phyloP scores from a whole-genome alignment of 2,329 filamentous ascomycete species.

The Hymenoscyphus fraxineus region DNA sequence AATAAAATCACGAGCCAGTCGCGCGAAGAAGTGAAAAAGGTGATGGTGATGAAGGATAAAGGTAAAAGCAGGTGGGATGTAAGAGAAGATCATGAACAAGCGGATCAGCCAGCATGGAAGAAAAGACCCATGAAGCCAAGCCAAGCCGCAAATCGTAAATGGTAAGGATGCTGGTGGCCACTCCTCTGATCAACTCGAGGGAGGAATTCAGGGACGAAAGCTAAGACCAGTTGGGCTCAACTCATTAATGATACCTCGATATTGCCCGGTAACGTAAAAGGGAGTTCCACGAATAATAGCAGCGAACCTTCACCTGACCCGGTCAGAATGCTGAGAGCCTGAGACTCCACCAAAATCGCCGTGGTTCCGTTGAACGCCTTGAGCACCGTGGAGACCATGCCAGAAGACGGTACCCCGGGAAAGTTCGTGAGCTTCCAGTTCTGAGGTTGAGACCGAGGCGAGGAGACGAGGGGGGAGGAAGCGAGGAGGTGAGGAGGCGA shows the following conservation, averaged over 20 bases:
- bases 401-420: not conserved
- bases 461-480: not conserved
- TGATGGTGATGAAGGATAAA: conserved; percentile 16
- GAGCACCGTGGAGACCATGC: not conserved
- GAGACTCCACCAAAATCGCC: not conserved
- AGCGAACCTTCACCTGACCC: not conserved
- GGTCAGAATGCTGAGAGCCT: not conserved
- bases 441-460: not conserved
- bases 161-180: not conserved
- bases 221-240: not conserved
- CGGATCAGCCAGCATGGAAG: conserved; percentile 1
- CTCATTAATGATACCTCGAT: no score
- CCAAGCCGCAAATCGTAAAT: not conserved
- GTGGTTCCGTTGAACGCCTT: not conserved
- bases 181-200: not conserved
- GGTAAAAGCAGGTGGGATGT: conserved; percentile 20
- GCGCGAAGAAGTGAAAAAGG: conserved; percentile 28
- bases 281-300: not conserved
- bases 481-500: not conserved
- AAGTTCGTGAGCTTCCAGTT: not conserved
- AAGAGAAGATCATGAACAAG: conserved; percentile 14
- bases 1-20: conserved; percentile 34
- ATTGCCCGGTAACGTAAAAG: not conserved
- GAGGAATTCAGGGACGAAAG: not conserved
- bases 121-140: not conserved